Conservation (phyloP, 805 yeast species). For the Tetrapisispora pingtungensis region DNA sequence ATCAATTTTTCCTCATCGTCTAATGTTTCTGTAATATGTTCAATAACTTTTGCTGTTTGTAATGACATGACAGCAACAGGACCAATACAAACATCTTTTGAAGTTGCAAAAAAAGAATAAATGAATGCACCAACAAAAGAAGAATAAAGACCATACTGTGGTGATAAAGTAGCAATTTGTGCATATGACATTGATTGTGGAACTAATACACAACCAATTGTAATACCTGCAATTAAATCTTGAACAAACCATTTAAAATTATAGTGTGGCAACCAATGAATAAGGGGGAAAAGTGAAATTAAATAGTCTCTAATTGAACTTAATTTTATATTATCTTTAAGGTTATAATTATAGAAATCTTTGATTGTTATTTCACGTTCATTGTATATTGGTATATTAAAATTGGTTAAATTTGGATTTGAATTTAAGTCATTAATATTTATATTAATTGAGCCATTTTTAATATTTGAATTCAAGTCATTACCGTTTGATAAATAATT, state of each 20-base stretch:
- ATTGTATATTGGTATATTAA: slow-evolving; percentile 10
- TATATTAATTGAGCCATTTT: not conserved
- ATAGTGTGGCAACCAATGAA: slow-evolving; percentile 78
- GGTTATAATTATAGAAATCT: slow-evolving; percentile 17
- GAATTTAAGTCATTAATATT: not conserved
- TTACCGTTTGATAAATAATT: too few species aligned
- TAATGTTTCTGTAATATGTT: slow-evolving; percentile 45
- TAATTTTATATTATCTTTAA: slow-evolving; percentile 23
- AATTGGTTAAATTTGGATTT: not conserved
- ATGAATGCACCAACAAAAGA: slow-evolving; percentile 85
- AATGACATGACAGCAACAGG: slow-evolving; percentile 95
- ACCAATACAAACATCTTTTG: slow-evolving; percentile 91
- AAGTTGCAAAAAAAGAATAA: slow-evolving; percentile 86
- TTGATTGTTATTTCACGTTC: slow-evolving; percentile 14
- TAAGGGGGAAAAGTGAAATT: slow-evolving; percentile 63
- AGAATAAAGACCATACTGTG: slow-evolving; percentile 84
- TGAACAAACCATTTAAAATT: slow-evolving; percentile 69
- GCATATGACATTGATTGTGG: slow-evolving; percentile 98
- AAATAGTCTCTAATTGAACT: slow-evolving; percentile 38
- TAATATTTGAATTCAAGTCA: not conserved
- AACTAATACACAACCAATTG: slow-evolving; percentile 86
- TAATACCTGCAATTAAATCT: slow-evolving; percentile 84
- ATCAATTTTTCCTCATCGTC: slow-evolving; percentile 30
- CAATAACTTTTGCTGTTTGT: slow-evolving; percentile 71
- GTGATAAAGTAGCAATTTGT: slow-evolving; percentile 64